A percentile compares a stretch with the other conserved stretches of the same genome.
Evolutionary conservation across 331 rosid species (phyloP).

Genomic region (Dryas integrifolia): DNA sequence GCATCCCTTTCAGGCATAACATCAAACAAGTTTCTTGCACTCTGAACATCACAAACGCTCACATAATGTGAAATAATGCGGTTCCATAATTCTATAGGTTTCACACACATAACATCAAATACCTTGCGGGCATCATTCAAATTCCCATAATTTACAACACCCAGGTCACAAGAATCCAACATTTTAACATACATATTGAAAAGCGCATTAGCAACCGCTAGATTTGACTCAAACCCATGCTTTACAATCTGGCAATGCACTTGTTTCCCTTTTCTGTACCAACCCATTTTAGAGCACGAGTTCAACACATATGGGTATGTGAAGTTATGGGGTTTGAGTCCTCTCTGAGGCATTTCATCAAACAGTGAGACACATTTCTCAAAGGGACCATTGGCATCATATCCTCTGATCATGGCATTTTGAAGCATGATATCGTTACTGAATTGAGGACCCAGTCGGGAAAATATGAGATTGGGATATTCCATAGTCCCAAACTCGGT

Average conservation of each 20-base stretch:
- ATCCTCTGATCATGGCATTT: slow-evolving; percentile 38
- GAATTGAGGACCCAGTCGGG: slow-evolving; percentile 11
- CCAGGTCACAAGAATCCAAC: neutral
- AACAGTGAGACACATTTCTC: slow-evolving; percentile 23
- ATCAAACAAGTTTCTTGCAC: slow-evolving; percentile 28
- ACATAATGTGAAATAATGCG: slow-evolving; percentile 17
- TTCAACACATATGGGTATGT: slow-evolving; percentile 33
- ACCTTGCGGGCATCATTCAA: slow-evolving; percentile 23
- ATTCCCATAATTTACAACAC: neutral
- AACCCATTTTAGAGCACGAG: slow-evolving; percentile 32
- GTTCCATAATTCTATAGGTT: slow-evolving; percentile 20
- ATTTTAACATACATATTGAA: slow-evolving; percentile 19
- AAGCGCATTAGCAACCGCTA: slow-evolving; percentile 25
- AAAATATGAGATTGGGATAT: slow-evolving; percentile 16
- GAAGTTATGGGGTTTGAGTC: slow-evolving; percentile 38
- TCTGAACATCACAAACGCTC: slow-evolving; percentile 11
- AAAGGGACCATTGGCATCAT: slow-evolving; percentile 13
- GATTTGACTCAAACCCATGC: slow-evolving; percentile 22
- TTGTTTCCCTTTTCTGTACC: slow-evolving; percentile 22
- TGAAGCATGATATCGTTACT: slow-evolving; percentile 19
- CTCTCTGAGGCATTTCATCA: slow-evolving; percentile 28
- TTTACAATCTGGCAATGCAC: slow-evolving; percentile 28
- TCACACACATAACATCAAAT: slow-evolving; percentile 24
- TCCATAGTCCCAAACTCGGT: slow-evolving; percentile 37
- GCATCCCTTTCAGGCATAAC: slow-evolving; percentile 26